These are phyloP conservation scores for Adansonia digitata DNA, from an alignment of 345 rosid species.

Conservation along the genomic window DNA sequence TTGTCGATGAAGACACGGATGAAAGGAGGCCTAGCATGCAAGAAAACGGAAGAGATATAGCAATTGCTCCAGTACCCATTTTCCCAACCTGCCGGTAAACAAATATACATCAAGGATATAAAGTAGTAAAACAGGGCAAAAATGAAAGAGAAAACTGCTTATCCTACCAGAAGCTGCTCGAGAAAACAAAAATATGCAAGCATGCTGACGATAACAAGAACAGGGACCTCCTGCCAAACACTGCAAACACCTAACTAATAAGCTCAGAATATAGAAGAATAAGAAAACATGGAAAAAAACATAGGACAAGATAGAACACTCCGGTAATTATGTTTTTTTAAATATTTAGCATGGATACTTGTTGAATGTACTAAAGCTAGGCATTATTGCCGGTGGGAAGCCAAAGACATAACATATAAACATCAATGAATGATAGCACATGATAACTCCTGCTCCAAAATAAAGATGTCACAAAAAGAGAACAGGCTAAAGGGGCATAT, in stretches of 20 bases:
- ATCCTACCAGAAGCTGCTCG: conserved; percentile 83
- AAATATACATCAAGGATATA: neutral
- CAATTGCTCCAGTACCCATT: conserved; percentile 82
- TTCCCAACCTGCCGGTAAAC: conserved; percentile 53
- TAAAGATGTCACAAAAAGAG: neutral
- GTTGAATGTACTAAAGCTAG: neutral
- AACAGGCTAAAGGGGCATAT: neutral
- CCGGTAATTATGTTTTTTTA: neutral
- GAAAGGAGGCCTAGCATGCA: conserved; percentile 79
- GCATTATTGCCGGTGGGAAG: neutral
- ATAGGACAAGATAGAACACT: neutral
- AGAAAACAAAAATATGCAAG: conserved; percentile 92
- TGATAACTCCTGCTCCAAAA: neutral
- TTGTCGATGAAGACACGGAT: conserved; percentile 87
- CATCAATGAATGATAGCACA: neutral
- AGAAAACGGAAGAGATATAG: conserved; percentile 87
- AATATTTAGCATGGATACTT: neutral
- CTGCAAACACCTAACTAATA: conserved; percentile 31
- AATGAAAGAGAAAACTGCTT: neutral
- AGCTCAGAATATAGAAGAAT: conserved; percentile 5
- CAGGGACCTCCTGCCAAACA: conserved; percentile 91
- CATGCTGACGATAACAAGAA: conserved; percentile 83
- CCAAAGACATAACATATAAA: neutral
- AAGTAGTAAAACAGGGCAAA: neutral
- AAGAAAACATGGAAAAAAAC: neutral